Evolutionary conservation across 352 stramenopile genomes (phyloP), one percentile per base, ranked within the genome.

Genomic region (Paralagenidium karlingii): DNA sequence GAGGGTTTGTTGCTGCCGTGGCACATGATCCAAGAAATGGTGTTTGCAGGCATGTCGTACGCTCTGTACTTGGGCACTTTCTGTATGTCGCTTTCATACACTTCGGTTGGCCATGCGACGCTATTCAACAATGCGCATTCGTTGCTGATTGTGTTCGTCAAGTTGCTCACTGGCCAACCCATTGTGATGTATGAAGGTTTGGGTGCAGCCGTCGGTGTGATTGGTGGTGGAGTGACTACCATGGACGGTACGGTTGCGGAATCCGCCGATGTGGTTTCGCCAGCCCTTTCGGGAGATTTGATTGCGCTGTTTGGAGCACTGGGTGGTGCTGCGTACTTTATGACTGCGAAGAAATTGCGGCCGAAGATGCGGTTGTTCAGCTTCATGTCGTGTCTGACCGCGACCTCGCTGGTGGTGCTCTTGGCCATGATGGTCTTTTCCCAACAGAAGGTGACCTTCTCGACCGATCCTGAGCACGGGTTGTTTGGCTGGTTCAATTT

Each of bases 51-150:
- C 13, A 25, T 61, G 5, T 67, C 70, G 16, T 90, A 90, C 52
- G 67, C 66, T 16, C 75, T 83, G 40, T 87, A 70, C 36, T 45
- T 86, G 18, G 75, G 69, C 25, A 80, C 77, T 5, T 90, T 73
- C 43, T 63, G 81, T 2, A 62, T 68, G 22, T 68, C 77, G 25
- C 53, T 90, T 15, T 61, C 59, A 16, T 50, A 68, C 25, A 90
- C 77, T 13, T 90, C 77, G 7, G 69, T 90, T 28, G 71, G 73
- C 38, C 77, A 90, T 48, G 77, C 73, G 10, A 86, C 75, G 16
- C 57, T 90, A 7, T 87, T 90, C 43, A 86, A 82, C 52, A 90
- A 90, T 40, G 54, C 69, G 10, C 77, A 90, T 55, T 90, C 77
- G 36, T 58, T 82, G 25, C 43, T 90, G 24, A 58, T 90, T 16